phyloP scores from a whole-genome alignment of 805 yeast genomes.

The Barnettozyma siamensis region DNA sequence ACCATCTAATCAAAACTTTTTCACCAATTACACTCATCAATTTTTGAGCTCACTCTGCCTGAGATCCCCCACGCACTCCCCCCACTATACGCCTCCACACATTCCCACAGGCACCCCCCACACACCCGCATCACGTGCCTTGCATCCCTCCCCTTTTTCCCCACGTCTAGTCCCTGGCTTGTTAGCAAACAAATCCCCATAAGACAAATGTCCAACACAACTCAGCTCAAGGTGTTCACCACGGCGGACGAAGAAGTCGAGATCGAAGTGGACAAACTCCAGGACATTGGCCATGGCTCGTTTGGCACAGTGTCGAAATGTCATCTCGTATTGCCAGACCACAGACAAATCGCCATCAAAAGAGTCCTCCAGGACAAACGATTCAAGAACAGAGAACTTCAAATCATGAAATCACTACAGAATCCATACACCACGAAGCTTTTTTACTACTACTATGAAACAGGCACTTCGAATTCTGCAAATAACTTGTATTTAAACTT shows the following conservation, averaged over 20 bases:
- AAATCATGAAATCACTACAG: slow-evolving; percentile 84
- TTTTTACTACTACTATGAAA: slow-evolving; percentile 82
- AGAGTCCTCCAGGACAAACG: slow-evolving; percentile 94
- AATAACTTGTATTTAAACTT: slow-evolving; percentile 79
- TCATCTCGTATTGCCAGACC: slow-evolving; percentile 63
- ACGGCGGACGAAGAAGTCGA: slow-evolving; percentile 26
- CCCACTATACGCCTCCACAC: too few relatives aligned
- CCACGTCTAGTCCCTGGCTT: too few relatives aligned
- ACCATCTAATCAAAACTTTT: too few relatives aligned
- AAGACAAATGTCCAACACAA: neutral
- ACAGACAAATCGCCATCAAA: slow-evolving; percentile 79
- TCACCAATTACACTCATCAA: too few relatives aligned
- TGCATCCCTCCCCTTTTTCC: too few relatives aligned
- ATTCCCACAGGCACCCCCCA: neutral
- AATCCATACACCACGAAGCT: slow-evolving; percentile 87
- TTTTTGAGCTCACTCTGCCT: too few relatives aligned
- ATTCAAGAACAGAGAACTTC: slow-evolving; percentile 90
- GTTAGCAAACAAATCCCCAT: too few relatives aligned
- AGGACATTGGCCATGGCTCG: slow-evolving; percentile 98
- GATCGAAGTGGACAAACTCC: slow-evolving; percentile 72
- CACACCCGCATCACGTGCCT: neutral
- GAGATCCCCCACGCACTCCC: too few relatives aligned
- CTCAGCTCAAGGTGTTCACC: slow-evolving; percentile 11
- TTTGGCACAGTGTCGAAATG: slow-evolving; percentile 97
- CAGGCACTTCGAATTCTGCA: slow-evolving; percentile 38